Base-by-base conservation (phyloP, 495 filamentous ascomycete species). In the Cryomyces antarcticus region DNA sequence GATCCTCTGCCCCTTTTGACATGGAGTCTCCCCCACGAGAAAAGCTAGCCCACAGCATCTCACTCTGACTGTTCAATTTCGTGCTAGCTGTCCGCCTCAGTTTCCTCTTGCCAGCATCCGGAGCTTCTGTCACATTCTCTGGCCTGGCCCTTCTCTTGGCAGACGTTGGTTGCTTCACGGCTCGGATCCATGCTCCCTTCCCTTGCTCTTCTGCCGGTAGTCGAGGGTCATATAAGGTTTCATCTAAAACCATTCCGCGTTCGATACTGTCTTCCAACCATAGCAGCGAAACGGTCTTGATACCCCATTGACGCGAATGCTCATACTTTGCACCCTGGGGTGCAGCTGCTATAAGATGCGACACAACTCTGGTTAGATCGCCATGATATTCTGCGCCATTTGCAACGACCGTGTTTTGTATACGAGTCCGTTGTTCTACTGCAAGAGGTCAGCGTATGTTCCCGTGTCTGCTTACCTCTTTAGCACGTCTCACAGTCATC, bases 171-270 rank as follows among this genome's bases (percentile, higher is more conserved):
- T 12, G 7, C 27, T 12, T 9, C 38, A 28, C 7, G 7, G 7
- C n/a, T 28, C 55, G 55, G 49, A 72, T 70, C 80, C 82, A 92
- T 41, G 89, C 88, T 5, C 77, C 81, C 6, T 64, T 62, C 0
- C 89, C 89, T 51, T 83, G 75, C 52, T 83, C 64, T 48, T 79
- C 74, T 7, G 48, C 38, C 5, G 83, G 73, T 7, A 86, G 46
- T 30, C 63, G 58, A 2, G 82, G 86, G 55, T 89, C 75, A 57
- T 93, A 97, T 45, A 72, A 71, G 7, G 65, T 65, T 53, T 94
- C 92, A 30, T 94, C 80, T 24, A 97, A 65, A 3, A 81, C 78
- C 84, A 97, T 87, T n/a, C 89, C 92, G 43, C 89, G 75, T 50
- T 82, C 76, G 42, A 89, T 49, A 53, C 86, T 87, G 46, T 96